Conservation (phyloP, 306 rosid species). For the Luffa acutangula region DNA sequence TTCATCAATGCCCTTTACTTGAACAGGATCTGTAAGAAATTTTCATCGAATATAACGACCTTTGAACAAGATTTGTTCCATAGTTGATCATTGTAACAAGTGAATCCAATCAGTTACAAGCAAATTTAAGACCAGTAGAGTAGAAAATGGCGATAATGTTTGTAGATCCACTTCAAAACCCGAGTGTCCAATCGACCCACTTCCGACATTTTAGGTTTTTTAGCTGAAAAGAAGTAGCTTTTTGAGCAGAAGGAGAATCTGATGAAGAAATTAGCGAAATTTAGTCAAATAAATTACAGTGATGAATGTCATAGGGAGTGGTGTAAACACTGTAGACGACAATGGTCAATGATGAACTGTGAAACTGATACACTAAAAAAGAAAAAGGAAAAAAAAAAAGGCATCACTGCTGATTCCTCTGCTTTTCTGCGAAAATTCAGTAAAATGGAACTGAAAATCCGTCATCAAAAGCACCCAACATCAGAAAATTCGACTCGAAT, state of each 20-base stretch:
- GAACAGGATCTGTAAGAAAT: too few relatives aligned
- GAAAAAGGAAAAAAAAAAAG: neutral
- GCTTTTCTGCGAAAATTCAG: neutral
- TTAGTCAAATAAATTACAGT: neutral
- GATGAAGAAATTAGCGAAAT: neutral
- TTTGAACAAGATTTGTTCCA: too few relatives aligned
- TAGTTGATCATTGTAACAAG: too few relatives aligned
- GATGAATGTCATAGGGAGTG: neutral
- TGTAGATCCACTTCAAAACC: neutral
- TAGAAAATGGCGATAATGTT: neutral
- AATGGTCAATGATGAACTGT: neutral
- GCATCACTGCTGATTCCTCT: neutral
- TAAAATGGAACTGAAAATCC: conserved; percentile 3
- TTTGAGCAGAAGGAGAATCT: neutral
- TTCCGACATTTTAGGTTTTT: neutral
- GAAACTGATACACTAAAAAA: neutral
- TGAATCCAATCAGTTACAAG: neutral
- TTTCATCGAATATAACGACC: too few relatives aligned
- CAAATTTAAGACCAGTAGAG: neutral
- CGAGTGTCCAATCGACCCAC: neutral
- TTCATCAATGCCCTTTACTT: too few relatives aligned
- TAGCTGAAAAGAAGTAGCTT: neutral
- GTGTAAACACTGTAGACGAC: neutral
- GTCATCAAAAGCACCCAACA: neutral
- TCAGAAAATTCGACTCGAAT: neutral